Base-by-base conservation (phyloP, 768 basidiomycete species). In the Boletellus ananiceps region DNA sequence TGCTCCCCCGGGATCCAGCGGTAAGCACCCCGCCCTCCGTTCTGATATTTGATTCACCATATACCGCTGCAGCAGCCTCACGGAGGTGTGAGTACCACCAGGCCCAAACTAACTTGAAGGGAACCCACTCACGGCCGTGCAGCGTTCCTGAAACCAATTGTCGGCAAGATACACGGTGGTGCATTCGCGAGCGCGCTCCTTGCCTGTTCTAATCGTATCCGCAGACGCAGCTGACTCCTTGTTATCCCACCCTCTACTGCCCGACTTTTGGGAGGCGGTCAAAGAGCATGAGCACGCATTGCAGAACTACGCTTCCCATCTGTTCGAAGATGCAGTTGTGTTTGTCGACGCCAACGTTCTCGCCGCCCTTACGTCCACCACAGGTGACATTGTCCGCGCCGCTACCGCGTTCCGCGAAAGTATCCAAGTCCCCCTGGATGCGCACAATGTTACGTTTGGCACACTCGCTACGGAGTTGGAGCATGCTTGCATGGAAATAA, bases 181-280 rank as follows among this genome's bases (percentile, higher is more conserved):
- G 32, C 14, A 14, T 8, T 23, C 23, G 23, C 23, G 23, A 23
- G 23, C 3, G 23, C 23, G 23, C 23, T 23, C 23, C 5, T 2
- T 23, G 23, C 23, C 23, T 23, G 23, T 23, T 23, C 34, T 45
- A 13, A 40, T 34, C 5, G 0, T 3, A 1, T 19, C 6, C n/a
- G 1, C 29, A 59, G 57, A 46, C 34, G 29, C 37, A 5, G 2
- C 23, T 5, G 5, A 23, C 7, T 47, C 35, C 23, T 39, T 47
- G 2, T 29, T 34, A 0, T 16, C 32, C 3, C 5, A 36, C 11
- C 8, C 25, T 7, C 40, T 55, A 1, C 14, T 46, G 0, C 18
- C 39, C 4, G 40, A 57, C 35, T 54, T 51, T 46, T 57, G 47
- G 59, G 56, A 60, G 7, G 16, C 3, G 19, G 55, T 27, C 0